These are phyloP conservation scores for Aphanomyces cochlioides DNA, from an alignment of 352 stramenopile genomes.

Conservation along the genomic window DNA sequence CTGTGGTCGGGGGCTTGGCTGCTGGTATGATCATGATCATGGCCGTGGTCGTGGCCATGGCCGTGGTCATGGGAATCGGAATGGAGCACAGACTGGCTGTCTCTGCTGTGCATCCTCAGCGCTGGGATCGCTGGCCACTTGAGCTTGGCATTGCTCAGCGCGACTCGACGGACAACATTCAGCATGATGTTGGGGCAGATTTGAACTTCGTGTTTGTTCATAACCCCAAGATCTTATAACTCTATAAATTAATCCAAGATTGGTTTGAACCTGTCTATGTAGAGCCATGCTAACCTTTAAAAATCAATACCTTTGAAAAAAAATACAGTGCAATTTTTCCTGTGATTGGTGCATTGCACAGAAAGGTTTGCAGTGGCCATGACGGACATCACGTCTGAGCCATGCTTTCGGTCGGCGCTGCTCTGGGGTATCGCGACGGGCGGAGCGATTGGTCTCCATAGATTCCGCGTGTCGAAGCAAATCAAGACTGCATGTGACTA, in stretches of 20 bases:
- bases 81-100: not conserved
- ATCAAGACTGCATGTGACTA: conserved; percentile 61
- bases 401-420: conserved; percentile 71
- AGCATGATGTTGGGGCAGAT: no score
- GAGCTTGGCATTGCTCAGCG: not conserved
- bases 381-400: conserved; percentile 32
- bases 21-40: not conserved
- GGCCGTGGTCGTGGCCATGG: not conserved
- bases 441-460: conserved; percentile 54
- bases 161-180: no score
- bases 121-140: not conserved
- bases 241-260: not conserved
- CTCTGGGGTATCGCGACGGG: conserved; percentile 74
- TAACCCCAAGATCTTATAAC: not conserved
- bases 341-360: not conserved
- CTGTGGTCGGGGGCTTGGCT: not conserved
- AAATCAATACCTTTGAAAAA: no score
- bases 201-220: not conserved
- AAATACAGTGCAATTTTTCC: no score
- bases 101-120: conserved; percentile 11
- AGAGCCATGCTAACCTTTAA: no score
- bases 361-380: not conserved
- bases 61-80: no score
- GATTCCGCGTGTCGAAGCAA: conserved; percentile 58
- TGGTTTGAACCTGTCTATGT: not conserved